phyloP scores from a whole-genome alignment of 2,329 filamentous ascomycete species.

The Trichoderma atrobrunneum region DNA sequence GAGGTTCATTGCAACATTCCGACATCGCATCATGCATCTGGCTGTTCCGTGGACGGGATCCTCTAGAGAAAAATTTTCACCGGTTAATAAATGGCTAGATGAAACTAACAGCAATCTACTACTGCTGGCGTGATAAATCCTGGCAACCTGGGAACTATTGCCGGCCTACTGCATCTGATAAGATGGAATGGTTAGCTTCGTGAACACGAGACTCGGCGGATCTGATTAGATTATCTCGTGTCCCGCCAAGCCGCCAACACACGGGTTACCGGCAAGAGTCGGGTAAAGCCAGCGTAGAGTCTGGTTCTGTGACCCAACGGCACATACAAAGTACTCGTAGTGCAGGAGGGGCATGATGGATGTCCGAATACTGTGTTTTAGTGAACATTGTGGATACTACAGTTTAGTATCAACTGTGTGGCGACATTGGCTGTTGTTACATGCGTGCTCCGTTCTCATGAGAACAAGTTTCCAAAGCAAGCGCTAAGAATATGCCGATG shows the following conservation, averaged over 20 bases:
- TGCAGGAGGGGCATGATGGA: neutral
- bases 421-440: neutral
- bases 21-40: neutral
- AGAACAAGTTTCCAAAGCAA: neutral
- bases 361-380: neutral
- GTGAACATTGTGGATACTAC: neutral
- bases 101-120: neutral
- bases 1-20: neutral
- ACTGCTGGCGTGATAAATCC: neutral
- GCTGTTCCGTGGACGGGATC: neutral
- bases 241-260: constrained; percentile 29
- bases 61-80: neutral
- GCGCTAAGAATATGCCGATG: neutral
- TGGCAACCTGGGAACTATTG: neutral
- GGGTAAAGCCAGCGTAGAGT: neutral
- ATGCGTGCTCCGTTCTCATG: neutral
- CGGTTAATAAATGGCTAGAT: neutral
- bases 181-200: constrained; percentile 12
- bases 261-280: neutral
- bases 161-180: neutral
- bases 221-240: neutral
- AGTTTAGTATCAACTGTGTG: neutral
- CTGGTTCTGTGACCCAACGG: neutral
- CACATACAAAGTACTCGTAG: neutral
- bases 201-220: neutral